A percentile compares a stretch with the other conserved stretches of the same genome.
These are phyloP conservation scores for Arxiozyma bovina DNA, from an alignment of 1,139 yeast genomes.

Conservation along the genomic window DNA sequence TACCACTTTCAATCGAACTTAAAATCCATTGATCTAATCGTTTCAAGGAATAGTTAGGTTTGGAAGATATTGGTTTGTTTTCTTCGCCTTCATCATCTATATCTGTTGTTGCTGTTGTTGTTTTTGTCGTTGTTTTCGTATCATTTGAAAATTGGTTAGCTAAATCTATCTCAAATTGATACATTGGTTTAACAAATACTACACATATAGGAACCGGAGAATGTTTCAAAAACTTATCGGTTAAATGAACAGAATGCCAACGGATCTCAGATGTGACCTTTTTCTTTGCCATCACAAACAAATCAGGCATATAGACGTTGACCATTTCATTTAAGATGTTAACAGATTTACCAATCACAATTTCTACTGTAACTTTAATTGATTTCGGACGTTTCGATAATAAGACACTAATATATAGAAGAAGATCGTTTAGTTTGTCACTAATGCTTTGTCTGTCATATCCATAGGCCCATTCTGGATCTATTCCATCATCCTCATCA, in stretches of 20 bases:
- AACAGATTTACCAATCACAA: conserved; percentile 52
- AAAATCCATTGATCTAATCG: not conserved
- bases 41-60: not conserved
- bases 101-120: not conserved
- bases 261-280: conserved; percentile 8
- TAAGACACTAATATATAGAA: conserved; percentile 41
- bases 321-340: conserved; percentile 53
- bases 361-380: conserved; percentile 55
- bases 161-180: conserved; percentile 38
- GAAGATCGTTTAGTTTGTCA: conserved; percentile 33
- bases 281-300: conserved; percentile 33
- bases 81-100: no score
- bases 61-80: not conserved
- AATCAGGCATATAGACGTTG: conserved; percentile 53
- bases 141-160: not conserved
- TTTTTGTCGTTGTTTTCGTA: not conserved
- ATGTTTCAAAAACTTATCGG: conserved; percentile 55
- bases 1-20: not conserved
- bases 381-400: conserved; percentile 41
- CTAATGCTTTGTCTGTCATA: conserved; percentile 23
- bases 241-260: conserved; percentile 37
- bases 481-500: not conserved
- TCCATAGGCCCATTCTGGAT: conserved; percentile 27
- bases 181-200: conserved; percentile 59
- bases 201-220: conserved; percentile 61